A percentile compares a stretch with the other conserved stretches of the same genome.
Evolutionary conservation across 495 filamentous ascomycete genomes (phyloP).

Genomic region (Trichoderma asperelloides): DNA sequence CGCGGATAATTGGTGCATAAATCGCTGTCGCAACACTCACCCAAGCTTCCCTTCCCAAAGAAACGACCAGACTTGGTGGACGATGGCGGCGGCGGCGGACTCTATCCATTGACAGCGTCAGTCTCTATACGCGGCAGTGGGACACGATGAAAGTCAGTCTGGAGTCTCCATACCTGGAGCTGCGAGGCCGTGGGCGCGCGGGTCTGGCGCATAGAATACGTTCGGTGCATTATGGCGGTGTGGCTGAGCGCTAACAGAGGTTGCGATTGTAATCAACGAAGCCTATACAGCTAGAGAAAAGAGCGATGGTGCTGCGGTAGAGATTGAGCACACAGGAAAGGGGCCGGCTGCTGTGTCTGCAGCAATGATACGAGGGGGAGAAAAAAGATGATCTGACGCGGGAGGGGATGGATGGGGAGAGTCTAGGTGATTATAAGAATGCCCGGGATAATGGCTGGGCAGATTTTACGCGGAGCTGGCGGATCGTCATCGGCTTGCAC

Average conservation of each 20-base stretch:
- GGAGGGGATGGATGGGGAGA: constrained; percentile 8
- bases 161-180: constrained; percentile 29
- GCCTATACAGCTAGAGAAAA: not conserved
- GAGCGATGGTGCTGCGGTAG: not conserved
- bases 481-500: constrained; percentile 6
- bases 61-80: constrained; percentile 82
- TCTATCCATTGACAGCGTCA: constrained; percentile 45
- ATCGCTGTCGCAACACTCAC: constrained; percentile 36
- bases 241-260: not conserved
- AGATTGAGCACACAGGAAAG: not conserved
- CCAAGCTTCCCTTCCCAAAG: constrained; percentile 76
- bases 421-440: not conserved
- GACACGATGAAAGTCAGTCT: not conserved
- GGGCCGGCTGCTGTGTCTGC: not conserved
- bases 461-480: not conserved
- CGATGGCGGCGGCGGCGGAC: constrained; percentile 84
- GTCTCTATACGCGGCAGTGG: too few relatives aligned
- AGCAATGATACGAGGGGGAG: not conserved
- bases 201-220: constrained; percentile 96
- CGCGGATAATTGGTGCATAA: not conserved
- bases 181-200: constrained; percentile 72
- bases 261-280: not conserved
- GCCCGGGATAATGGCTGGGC: not conserved
- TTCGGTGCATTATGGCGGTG: constrained; percentile 72
- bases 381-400: not conserved